phyloP scores from a whole-genome alignment of 768 basidiomycete species.

The Phaffia australis region DNA sequence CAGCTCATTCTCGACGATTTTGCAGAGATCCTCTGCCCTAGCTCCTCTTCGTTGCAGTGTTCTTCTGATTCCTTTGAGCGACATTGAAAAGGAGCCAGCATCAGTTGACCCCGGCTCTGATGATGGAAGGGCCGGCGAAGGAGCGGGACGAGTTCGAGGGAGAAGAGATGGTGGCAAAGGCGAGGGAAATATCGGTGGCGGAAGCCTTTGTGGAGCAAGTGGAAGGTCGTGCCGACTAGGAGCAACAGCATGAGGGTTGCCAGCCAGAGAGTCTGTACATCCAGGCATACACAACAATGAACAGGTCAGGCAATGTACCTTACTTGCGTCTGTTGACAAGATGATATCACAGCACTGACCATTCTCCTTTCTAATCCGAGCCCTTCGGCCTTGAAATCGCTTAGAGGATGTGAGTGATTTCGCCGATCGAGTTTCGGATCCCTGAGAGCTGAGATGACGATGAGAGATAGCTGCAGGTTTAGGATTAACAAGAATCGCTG shows the following conservation, averaged over 20 bases:
- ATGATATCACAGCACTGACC: constrained; percentile 5
- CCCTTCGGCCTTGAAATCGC: constrained; percentile 16
- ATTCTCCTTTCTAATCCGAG: constrained; percentile 20
- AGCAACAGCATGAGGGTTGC: constrained; percentile 16
- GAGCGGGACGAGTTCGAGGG: constrained; percentile 22
- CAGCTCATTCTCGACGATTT: constrained; percentile 19
- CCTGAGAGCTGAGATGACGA: constrained; percentile 7
- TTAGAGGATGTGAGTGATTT: neutral
- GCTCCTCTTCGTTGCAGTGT: constrained; percentile 13
- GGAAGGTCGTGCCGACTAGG: constrained; percentile 16
- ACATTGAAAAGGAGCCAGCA: constrained; percentile 16
- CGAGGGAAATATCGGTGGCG: constrained; percentile 16
- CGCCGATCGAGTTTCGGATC: neutral
- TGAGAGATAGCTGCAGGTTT: constrained; percentile 18
- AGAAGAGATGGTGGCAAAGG: constrained; percentile 20
- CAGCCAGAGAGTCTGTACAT: constrained; percentile 18
- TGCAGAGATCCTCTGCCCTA: constrained; percentile 17
- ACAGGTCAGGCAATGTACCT: neutral
- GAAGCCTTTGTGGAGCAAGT: neutral
- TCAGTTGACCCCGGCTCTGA: constrained; percentile 9
- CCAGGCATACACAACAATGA: neutral
- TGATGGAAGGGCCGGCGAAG: constrained; percentile 7
- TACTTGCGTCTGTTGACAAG: neutral
- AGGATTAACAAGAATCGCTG: constrained; percentile 22
- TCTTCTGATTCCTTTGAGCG: constrained; percentile 18